Evolutionary conservation across 148 eudicot genomes (phyloP).

Genomic region (Silene uniflora): DNA sequence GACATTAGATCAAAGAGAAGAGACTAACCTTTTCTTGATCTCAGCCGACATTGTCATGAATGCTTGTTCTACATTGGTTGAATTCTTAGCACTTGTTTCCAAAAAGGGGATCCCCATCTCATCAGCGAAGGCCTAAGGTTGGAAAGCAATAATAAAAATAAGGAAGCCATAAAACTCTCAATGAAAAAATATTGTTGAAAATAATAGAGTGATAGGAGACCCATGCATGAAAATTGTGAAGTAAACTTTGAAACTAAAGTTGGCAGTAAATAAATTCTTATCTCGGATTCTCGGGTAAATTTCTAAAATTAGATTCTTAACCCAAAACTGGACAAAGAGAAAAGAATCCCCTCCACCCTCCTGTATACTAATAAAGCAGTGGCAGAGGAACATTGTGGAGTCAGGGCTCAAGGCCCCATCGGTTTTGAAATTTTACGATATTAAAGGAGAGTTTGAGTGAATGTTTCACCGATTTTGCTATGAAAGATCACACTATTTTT

Average conservation of each 20-base stretch:
- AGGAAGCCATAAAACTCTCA: neutral
- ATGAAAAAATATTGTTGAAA: neutral
- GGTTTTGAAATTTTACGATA: no score
- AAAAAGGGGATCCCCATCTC: conserved; percentile 49
- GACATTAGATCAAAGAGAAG: neutral
- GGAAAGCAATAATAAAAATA: neutral
- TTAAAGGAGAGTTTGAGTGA: no score
- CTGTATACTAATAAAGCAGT: no score
- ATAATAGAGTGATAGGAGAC: neutral
- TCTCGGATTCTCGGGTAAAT: neutral
- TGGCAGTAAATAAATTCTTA: neutral
- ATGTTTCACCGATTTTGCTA: no score
- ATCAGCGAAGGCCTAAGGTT: conserved; percentile 41
- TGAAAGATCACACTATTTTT: no score
- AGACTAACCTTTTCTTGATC: conserved; percentile 39
- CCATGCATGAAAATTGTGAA: neutral
- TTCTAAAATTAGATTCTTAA: neutral
- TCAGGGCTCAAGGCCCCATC: no score
- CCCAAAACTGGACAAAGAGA: neutral
- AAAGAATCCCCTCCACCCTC: no score
- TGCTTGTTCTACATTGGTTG: conserved; percentile 46
- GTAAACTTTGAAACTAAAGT: no score
- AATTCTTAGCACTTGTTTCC: conserved; percentile 49
- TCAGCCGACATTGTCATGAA: conserved; percentile 49
- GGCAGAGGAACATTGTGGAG: no score